A percentile compares a stretch with the other conserved stretches of the same genome.
Conservation (phyloP, 176 grass and related monocot genomes). For the Ensete glaucum region DNA sequence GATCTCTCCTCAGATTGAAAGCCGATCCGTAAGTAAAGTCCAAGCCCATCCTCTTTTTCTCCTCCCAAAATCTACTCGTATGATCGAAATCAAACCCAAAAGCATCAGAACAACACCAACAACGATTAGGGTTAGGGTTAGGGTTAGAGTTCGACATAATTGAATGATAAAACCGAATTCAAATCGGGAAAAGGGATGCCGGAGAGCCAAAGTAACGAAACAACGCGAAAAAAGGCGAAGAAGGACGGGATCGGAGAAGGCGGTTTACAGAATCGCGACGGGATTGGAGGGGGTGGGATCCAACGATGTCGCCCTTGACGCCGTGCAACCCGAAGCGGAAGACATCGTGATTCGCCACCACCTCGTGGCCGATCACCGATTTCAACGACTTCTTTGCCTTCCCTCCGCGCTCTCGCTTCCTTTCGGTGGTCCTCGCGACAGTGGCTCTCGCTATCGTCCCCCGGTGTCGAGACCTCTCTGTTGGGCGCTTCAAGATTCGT, state of each 20-base stretch:
- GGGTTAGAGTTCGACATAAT: neutral
- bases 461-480: too few species aligned
- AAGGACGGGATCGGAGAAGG: neutral
- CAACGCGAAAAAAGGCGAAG: neutral
- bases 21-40: conserved; percentile 62
- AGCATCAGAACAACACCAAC: neutral
- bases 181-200: neutral
- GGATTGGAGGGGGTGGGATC: conserved; percentile 41
- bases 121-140: conserved; percentile 21
- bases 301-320: conserved; percentile 38
- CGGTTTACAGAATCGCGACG: conserved; percentile 32
- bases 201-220: neutral
- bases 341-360: conserved; percentile 33
- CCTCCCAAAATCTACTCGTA: conserved; percentile 44
- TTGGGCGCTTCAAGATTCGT: too few species aligned
- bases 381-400: conserved; percentile 13
- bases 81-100: conserved; percentile 2
- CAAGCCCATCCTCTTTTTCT: conserved; percentile 41
- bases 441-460: too few species aligned
- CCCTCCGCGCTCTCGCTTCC: neutral
- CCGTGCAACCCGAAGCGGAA: conserved; percentile 45
- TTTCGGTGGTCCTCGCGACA: too few species aligned
- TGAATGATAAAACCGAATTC: neutral
- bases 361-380: conserved; percentile 37
- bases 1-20: conserved; percentile 61